Base-by-base conservation (phyloP, 2,329 filamentous ascomycete genomes). In the Tolypocladium amazonense region DNA sequence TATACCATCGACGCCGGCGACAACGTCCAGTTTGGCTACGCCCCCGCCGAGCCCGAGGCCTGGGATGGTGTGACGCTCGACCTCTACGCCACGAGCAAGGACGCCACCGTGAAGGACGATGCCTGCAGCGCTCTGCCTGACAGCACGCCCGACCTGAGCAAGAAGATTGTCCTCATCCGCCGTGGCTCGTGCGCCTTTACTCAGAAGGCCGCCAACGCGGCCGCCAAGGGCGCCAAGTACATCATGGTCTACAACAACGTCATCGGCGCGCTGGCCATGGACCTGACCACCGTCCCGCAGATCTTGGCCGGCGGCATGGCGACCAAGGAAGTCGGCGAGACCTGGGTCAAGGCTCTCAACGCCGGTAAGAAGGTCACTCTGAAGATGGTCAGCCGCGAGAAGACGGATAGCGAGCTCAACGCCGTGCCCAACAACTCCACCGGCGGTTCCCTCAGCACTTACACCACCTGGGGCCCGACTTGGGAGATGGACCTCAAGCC, bases 201-300 rank as follows among this genome's bases (percentile, higher is more conserved):
- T 2, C 65, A 76, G 15, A 87, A 88, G 73, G 78, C 77, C 2
- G 66, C 72, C 47, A 81, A 84, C 60, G 80, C 81, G 5, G 78
- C 73, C 2, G 76, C 74, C 8, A 76, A 76, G 56, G 85, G 85
- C 14, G 85, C 83, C 56, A 79, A 81, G 66, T 85, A 86, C 63
- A 70, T 88, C 58, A 71, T 88, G 63, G 74, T 85, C 65, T 88
- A 87, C 71, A 87, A 87, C 75, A 83, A 81, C 62, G 62, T 57
- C 23, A 62, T 65, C 8, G 74, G 71, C 18, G 72, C 76, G 3
- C 63, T 67, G 5, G 62, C 66, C 9, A 72, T 75, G 14, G 69
- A 75, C 43, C 71, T 75, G 3, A 62, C 66, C 0, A 37, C 53
- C 1, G 73, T 73, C 1, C 47, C 67, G 0, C 68, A 68, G 2